Percentiles rank a stretch among this genome's conserved stretches.
Evolutionary conservation across 2,329 filamentous ascomycete genomes (phyloP).

Genomic region (Lomentospora prolificans): DNA sequence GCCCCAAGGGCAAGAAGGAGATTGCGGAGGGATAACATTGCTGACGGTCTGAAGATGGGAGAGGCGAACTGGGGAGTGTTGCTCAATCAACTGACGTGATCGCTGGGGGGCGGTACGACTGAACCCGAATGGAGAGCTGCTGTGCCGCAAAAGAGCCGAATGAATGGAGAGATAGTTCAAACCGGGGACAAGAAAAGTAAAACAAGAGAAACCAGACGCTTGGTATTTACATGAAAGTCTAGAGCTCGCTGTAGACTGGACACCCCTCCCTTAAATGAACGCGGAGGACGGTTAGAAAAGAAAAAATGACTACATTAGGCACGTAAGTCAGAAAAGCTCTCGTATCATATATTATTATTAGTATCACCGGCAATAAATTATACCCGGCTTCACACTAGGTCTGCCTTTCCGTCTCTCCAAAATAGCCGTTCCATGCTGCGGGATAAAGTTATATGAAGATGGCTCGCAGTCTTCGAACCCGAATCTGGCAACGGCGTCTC

Average conservation of each 20-base stretch:
- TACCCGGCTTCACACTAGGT: not conserved
- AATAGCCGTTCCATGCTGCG: not conserved
- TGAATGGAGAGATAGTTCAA: not conserved
- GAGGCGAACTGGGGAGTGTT: no score
- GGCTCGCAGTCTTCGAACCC: no score
- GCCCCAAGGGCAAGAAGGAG: not conserved
- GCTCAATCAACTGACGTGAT: no score
- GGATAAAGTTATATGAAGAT: not conserved
- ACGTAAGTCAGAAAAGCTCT: not conserved
- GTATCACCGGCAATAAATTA: not conserved
- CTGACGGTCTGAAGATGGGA: not conserved
- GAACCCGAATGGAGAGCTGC: not conserved
- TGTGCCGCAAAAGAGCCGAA: not conserved
- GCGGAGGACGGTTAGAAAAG: no score
- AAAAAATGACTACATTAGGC: no score
- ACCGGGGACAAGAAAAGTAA: not conserved
- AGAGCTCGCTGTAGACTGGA: no score
- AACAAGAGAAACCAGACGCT: not conserved
- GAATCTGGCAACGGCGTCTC: not conserved
- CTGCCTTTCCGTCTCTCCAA: not conserved
- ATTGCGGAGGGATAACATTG: conserved; percentile 15
- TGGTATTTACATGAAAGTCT: not conserved
- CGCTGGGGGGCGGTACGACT: no score
- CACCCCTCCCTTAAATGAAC: no score
- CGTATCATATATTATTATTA: not conserved